Base-by-base conservation (phyloP, 345 rosid genomes). In the Erodium maritimum region DNA sequence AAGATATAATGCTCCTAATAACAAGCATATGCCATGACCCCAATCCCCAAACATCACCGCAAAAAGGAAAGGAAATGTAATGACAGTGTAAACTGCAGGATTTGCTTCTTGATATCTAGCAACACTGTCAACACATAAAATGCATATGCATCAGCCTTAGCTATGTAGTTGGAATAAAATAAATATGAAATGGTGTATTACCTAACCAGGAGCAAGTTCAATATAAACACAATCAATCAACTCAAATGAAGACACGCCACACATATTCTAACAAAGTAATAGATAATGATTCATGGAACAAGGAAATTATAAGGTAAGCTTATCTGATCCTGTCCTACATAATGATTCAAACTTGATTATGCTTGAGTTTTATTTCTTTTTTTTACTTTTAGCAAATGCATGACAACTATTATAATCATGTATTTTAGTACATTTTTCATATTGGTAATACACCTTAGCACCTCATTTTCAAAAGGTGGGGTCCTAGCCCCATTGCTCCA, bases 21-120 rank as follows among this genome's bases (percentile, higher is more conserved):
- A 81, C 83, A 91, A 83, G 79, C 96, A 91, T 73, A 91, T 76
- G 64, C 96, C 96, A 69, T 91, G 98, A 67, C 98, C 98, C 98
- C 98, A 91, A 70, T 91, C 98, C 55, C 98, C 98, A 79, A 91
- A 91, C 98, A 91, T 91, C 67, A 84, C 96, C 51, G 96, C 98
- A 75, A 91, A 91, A 77, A 88, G 87, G 79, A 91, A 91, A 21
- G 98, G 98, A 73, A 88, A 91, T 54, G 98, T 91, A 64, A 91
- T 65, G 19, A 80, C 82, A 51, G 93, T 73, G 72, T 88, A 91
- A 17, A 91, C 96, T 51, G 96, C 86, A 73, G 98, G 96, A 81
- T 91, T 91, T 69, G 94, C 95, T 73, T 91, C 98, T 74, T 84
- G 86, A 82, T 91, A 91, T 80, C 87, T 83, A 55, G 93, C 98